Base-by-base conservation (phyloP, 345 rosid genomes). In the Aquilaria sinensis region DNA sequence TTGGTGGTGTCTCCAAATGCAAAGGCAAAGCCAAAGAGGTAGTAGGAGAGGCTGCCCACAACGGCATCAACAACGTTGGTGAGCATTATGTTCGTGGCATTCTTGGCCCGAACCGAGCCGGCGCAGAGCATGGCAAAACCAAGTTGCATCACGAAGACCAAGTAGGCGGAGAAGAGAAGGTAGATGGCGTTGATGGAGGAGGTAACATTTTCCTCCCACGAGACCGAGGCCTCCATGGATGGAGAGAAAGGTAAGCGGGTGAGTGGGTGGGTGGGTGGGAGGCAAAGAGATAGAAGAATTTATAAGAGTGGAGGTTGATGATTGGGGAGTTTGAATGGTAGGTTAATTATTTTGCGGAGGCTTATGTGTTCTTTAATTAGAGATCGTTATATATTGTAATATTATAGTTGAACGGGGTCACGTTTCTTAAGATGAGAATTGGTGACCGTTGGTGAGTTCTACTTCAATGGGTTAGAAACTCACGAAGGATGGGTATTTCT, bases 121-220 rank as follows among this genome's bases (percentile, higher is more conserved):
- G 92, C 87, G 56, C 87, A 86, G 59, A 86, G 73, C 95, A 85
- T 83, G 75, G 90, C 86, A 58, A 81, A 87, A 34, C 95, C 95
- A 31, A 84, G 86, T 62, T 84, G 90, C 92, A 86, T 86, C 1
- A 76, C 48, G 50, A 86, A 83, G 46, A 81, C 89, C 63, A 81
- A 62, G 63, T 81, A 83, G 9, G 84, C 87, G 11, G 87, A 86
- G 68, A 81, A 83, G 60, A 86, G 77, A n/a, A 83, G 78, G 77
- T 83, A 83, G 32, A 81, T 10, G 61, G 88, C 72, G 78, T 82
- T 82, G 70, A 80, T 85, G 12, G 86, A 75, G 55, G 64, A 64
- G 16, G 80, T 58, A 5, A 83, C 92, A 55, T 86, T 83, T 49
- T 72, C 31, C 62, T 83, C 88, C 88, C 92, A 77, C 12, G 85